A percentile compares a stretch with the other conserved stretches of the same genome.
Evolutionary conservation across 306 rosid genomes (phyloP).

Genomic region (Corylus avellana): DNA sequence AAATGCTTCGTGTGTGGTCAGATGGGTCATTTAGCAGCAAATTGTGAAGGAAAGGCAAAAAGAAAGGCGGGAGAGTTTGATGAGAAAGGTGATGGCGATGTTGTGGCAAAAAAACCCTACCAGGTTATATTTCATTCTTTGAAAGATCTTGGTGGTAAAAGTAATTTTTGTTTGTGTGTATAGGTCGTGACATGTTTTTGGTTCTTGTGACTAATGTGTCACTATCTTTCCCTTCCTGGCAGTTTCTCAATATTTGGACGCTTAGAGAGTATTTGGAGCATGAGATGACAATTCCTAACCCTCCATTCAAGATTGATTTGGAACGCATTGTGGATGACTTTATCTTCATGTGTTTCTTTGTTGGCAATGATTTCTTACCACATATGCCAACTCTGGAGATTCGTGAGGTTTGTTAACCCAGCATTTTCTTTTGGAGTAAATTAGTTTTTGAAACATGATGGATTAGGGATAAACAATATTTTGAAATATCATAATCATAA

Average conservation of each 20-base stretch:
- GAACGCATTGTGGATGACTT: conserved; percentile 95
- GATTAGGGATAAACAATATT: neutral
- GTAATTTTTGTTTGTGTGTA: neutral
- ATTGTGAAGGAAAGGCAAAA: conserved; percentile 86
- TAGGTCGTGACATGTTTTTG: no score
- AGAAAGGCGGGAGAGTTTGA: conserved; percentile 87
- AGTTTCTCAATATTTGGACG: conserved; percentile 96
- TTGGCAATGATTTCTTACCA: conserved; percentile 97
- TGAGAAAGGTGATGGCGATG: conserved; percentile 65
- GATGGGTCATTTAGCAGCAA: conserved; percentile 89
- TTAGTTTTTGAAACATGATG: neutral
- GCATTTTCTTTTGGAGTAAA: neutral
- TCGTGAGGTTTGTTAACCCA: conserved; percentile 68
- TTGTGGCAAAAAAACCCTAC: conserved; percentile 73
- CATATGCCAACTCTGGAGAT: conserved; percentile 98
- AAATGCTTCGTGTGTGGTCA: conserved; percentile 96
- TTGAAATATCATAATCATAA: neutral
- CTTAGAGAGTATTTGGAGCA: conserved; percentile 90
- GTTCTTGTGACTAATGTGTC: neutral
- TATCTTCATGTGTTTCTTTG: conserved; percentile 92
- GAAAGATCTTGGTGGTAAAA: neutral
- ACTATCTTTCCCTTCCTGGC: conserved; percentile 21
- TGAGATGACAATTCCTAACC: conserved; percentile 75
- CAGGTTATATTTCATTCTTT: conserved; percentile 55
- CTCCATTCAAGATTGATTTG: conserved; percentile 68